These are phyloP conservation scores for Claviceps monticola DNA, from an alignment of 2,329 filamentous ascomycete species.

Conservation along the genomic window DNA sequence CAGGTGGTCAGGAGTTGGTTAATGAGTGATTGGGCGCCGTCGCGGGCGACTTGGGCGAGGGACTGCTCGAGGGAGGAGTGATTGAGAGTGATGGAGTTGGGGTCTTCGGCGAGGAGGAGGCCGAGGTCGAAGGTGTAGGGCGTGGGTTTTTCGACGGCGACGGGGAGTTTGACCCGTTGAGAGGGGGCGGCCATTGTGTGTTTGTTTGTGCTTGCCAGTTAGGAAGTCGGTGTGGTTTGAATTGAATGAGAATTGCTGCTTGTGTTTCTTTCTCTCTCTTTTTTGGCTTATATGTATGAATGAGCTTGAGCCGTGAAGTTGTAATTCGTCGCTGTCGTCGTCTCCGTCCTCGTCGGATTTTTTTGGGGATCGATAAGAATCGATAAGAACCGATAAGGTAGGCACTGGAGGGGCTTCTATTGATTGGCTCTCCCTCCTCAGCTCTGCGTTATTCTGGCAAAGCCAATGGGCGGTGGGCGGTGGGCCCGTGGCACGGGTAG, in stretches of 20 bases:
- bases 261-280: neutral
- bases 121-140: constrained; percentile 91
- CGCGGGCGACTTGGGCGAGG: constrained; percentile 63
- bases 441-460: neutral
- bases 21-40: constrained; percentile 81
- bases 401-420: neutral
- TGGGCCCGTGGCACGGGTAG: no score
- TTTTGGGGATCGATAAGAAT: neutral
- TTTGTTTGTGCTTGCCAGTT: neutral
- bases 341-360: neutral
- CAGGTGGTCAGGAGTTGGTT: constrained; percentile 90
- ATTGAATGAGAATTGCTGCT: neutral
- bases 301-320: no score
- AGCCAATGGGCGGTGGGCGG: constrained; percentile 3
- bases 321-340: no score
- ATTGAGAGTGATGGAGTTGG: constrained; percentile 60
- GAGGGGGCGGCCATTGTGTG: constrained; percentile 20
- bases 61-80: constrained; percentile 45
- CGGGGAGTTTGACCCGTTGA: constrained; percentile 37
- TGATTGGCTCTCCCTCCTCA: no score
- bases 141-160: constrained; percentile 65
- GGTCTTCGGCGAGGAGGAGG: constrained; percentile 72
- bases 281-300: neutral
- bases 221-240: neutral
- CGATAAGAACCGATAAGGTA: neutral